A percentile compares a stretch with the other conserved stretches of the same genome.
Evolutionary conservation across 495 filamentous ascomycete species (phyloP).

Genomic region (Paragyromitra xinjiangensis): DNA sequence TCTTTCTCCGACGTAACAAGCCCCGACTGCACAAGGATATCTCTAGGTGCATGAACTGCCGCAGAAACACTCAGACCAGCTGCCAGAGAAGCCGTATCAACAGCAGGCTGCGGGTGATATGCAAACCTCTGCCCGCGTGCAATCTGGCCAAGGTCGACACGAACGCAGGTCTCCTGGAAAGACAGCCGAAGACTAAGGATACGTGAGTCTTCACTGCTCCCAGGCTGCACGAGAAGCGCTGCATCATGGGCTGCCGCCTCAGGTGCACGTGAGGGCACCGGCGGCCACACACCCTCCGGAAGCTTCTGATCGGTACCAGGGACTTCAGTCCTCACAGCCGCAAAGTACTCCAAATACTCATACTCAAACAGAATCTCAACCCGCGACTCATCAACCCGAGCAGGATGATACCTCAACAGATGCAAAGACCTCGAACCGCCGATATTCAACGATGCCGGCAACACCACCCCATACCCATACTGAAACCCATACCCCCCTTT

Average conservation of each 20-base stretch:
- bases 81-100: not conserved
- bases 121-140: conserved; percentile 14
- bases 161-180: not conserved
- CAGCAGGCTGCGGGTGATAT: conserved; percentile 5
- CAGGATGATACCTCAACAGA: conserved; percentile 11
- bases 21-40: conserved; percentile 1
- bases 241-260: not conserved
- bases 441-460: not conserved
- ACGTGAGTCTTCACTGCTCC: not conserved
- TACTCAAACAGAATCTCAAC: conserved; percentile 14
- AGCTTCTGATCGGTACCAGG: not conserved
- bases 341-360: conserved; percentile 16
- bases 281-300: conserved; percentile 5
- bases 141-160: conserved; percentile 18
- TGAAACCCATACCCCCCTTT: conserved; percentile 13
- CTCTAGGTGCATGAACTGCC: not conserved
- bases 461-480: not conserved
- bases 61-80: conserved; percentile 3
- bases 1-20: conserved; percentile 15
- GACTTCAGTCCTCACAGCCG: not conserved
- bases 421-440: not conserved
- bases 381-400: not conserved
- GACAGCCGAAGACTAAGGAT: conserved; percentile 9
- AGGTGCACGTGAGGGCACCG: not conserved
- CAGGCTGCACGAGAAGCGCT: not conserved